A percentile compares a stretch with the other conserved stretches of the same genome.
Evolutionary conservation across 306 rosid species (phyloP).

Genomic region (Sindora glabra): DNA sequence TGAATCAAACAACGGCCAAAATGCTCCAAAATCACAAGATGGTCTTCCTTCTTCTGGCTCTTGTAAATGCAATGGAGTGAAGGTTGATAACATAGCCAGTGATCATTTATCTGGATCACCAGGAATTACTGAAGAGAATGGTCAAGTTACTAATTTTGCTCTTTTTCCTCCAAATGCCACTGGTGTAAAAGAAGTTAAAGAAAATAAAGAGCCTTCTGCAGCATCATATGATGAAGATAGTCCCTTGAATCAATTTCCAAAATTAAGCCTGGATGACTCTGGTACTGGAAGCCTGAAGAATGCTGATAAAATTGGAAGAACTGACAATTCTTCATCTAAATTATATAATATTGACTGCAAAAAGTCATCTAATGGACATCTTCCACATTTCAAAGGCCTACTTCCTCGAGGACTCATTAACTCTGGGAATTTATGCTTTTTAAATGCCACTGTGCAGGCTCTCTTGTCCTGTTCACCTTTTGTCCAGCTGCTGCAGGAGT

Average conservation of each 20-base stretch:
- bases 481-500: constrained; percentile 63
- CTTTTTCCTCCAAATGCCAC: constrained; percentile 7
- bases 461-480: constrained; percentile 86
- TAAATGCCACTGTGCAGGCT: constrained; percentile 85
- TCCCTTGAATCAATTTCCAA: constrained; percentile 36
- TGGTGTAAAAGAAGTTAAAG: constrained; percentile 23
- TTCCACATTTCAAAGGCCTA: constrained; percentile 23
- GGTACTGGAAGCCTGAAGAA: constrained; percentile 28
- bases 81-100: constrained; percentile 12
- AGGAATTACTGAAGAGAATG: constrained; percentile 40
- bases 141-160: constrained; percentile 16
- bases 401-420: constrained; percentile 80
- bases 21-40: constrained; percentile 19
- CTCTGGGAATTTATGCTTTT: constrained; percentile 86
- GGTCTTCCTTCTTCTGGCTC: constrained; percentile 14
- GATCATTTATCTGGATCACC: constrained; percentile 16
- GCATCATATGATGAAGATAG: constrained; percentile 18
- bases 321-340: constrained; percentile 18
- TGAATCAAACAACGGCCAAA: constrained; percentile 23
- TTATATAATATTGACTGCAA: constrained; percentile 18
- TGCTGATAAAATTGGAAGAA: constrained; percentile 21
- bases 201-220: background rate
- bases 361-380: constrained; percentile 38
- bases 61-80: constrained; percentile 30
- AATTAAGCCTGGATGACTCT: constrained; percentile 32